Percentiles rank a stretch among this genome's conserved stretches.
phyloP scores from a whole-genome alignment of 495 filamentous ascomycete species.

The Hypoxylon fragiforme region DNA sequence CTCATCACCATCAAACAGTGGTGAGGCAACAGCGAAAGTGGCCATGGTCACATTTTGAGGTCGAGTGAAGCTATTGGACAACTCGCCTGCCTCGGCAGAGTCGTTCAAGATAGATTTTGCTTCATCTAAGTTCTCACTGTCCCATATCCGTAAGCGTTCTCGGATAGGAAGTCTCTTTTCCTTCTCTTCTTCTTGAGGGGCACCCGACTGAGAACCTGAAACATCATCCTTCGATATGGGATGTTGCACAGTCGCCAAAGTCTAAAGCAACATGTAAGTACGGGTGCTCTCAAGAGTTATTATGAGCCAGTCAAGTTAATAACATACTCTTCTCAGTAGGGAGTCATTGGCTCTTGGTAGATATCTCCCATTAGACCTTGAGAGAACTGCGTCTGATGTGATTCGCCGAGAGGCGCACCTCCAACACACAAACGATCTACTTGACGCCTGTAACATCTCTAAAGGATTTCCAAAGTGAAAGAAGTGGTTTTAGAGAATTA shows the following conservation, averaged over 20 bases:
- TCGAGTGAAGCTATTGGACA: slow-evolving; percentile 35
- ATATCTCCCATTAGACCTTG: slow-evolving; percentile 12
- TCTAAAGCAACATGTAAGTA: slow-evolving; percentile 17
- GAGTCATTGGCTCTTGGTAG: slow-evolving; percentile 4
- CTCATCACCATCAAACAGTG: slow-evolving; percentile 45
- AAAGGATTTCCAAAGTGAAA: not conserved
- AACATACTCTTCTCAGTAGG: slow-evolving; percentile 31
- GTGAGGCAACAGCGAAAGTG: slow-evolving; percentile 42
- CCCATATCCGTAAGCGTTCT: slow-evolving; percentile 59
- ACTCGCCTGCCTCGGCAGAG: slow-evolving; percentile 36
- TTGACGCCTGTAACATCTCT: slow-evolving; percentile 30
- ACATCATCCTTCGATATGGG: not conserved
- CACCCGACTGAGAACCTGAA: not conserved
- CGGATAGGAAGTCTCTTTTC: slow-evolving; percentile 43
- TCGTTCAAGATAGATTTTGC: slow-evolving; percentile 39
- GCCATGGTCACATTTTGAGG: slow-evolving; percentile 38
- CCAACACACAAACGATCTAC: slow-evolving; percentile 36
- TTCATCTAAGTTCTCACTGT: slow-evolving; percentile 48
- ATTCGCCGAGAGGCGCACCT: slow-evolving; percentile 22
- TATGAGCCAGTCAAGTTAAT: not conserved
- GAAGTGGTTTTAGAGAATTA: not conserved
- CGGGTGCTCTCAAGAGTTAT: not conserved
- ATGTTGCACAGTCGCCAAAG: slow-evolving; percentile 30
- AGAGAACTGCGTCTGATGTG: slow-evolving; percentile 3
- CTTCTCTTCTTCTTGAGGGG: slow-evolving; percentile 17